A percentile compares a stretch with the other conserved stretches of the same genome.
phyloP scores from a whole-genome alignment of 441 rosid species.

The Aquilaria agallochum region DNA sequence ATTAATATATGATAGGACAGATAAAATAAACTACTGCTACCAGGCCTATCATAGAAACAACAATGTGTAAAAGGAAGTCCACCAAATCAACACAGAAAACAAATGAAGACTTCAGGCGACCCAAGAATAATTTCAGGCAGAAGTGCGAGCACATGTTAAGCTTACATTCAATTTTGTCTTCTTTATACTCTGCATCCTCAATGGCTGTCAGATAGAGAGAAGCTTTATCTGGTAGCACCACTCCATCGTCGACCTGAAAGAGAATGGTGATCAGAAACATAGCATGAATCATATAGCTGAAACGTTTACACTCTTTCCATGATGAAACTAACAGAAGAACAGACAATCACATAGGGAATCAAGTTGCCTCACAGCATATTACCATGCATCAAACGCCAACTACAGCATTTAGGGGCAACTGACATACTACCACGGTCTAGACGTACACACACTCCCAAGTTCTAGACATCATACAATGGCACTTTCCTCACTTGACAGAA shows the following conservation, averaged over 20 bases:
- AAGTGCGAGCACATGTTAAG: neutral
- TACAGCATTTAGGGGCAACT: no score
- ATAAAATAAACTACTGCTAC: neutral
- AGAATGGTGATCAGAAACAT: conserved; percentile 9
- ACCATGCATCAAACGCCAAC: no score
- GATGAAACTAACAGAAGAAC: neutral
- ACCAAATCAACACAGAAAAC: conserved; percentile 5
- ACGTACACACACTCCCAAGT: no score
- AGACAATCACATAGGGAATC: no score
- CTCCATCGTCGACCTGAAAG: conserved; percentile 69
- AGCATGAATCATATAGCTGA: neutral
- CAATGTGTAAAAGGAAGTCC: neutral
- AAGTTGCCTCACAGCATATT: no score
- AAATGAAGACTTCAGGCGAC: neutral
- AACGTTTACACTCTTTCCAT: neutral
- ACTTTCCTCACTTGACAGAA: no score
- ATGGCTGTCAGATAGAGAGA: conserved; percentile 89
- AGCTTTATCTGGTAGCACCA: conserved; percentile 93
- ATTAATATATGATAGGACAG: conserved; percentile 1
- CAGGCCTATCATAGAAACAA: neutral
- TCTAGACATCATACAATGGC: no score
- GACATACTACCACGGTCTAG: no score
- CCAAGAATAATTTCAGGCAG: conserved; percentile 6
- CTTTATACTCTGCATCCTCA: conserved; percentile 97
- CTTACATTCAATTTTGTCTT: conserved; percentile 95